These are phyloP conservation scores for Vararia minispora DNA, from an alignment of 768 basidiomycete genomes.

Conservation along the genomic window DNA sequence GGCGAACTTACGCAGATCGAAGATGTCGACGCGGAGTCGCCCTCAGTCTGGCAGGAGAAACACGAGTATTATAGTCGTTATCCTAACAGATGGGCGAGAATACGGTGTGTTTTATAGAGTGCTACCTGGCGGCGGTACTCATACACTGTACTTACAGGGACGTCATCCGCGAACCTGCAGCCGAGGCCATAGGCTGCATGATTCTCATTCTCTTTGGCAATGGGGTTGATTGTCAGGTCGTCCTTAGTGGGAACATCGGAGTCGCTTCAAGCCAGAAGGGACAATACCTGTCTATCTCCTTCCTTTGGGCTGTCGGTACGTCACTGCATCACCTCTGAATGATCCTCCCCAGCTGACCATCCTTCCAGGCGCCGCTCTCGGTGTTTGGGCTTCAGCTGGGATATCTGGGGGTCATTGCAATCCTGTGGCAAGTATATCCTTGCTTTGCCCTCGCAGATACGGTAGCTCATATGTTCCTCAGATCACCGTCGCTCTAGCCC, in stretches of 20 bases:
- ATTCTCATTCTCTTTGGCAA: slow-evolving; percentile 8
- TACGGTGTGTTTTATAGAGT: neutral
- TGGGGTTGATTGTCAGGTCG: slow-evolving; percentile 9
- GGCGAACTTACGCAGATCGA: too few species aligned
- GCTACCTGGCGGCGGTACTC: neutral
- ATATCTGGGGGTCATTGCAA: slow-evolving; percentile 60
- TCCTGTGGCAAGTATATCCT: slow-evolving; percentile 20
- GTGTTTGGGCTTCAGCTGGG: slow-evolving; percentile 55
- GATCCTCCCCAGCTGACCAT: neutral
- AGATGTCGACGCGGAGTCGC: too few species aligned
- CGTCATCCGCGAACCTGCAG: slow-evolving; percentile 6
- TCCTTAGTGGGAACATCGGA: slow-evolving; percentile 7
- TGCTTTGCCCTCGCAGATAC: neutral
- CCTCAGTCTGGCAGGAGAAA: too few species aligned
- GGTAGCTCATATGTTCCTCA: slow-evolving; percentile 17
- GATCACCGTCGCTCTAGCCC: slow-evolving; percentile 62
- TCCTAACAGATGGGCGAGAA: slow-evolving; percentile 1
- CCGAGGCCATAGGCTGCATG: slow-evolving; percentile 5
- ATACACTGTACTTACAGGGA: neutral
- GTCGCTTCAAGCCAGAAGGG: slow-evolving; percentile 17
- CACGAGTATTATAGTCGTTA: slow-evolving; percentile 1
- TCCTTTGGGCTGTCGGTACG: slow-evolving; percentile 17
- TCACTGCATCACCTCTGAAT: neutral
- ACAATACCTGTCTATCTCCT: slow-evolving; percentile 11
- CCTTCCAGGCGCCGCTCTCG: slow-evolving; percentile 45